These are phyloP conservation scores for Fusarium brevicatenulatum DNA, from an alignment of 2,329 filamentous ascomycete species.

Conservation along the genomic window DNA sequence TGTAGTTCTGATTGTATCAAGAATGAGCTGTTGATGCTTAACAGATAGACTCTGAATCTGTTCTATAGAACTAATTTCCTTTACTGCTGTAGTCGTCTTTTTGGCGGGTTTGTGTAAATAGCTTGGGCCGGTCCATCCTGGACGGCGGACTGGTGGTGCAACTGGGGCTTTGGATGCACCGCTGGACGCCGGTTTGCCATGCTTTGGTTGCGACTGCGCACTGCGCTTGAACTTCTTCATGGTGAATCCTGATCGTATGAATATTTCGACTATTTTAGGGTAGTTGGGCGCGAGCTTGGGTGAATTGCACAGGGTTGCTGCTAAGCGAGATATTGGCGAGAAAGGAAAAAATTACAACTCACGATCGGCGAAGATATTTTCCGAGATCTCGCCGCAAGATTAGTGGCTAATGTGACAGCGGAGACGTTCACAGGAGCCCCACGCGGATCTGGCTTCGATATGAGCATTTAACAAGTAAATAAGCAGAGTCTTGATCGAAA, in stretches of 20 bases:
- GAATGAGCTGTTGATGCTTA: conserved; percentile 6
- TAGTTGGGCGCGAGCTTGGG: background rate
- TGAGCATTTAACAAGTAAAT: background rate
- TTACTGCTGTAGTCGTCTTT: background rate
- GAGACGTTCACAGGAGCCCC: background rate
- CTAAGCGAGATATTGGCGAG: background rate
- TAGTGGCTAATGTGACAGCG: background rate
- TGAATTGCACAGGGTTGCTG: background rate
- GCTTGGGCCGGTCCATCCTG: conserved; percentile 13
- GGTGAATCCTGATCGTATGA: fast-evolving
- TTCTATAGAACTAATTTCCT: background rate
- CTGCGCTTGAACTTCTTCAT: conserved; percentile 13
- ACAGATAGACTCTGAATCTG: background rate
- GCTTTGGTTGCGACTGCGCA: conserved; percentile 18
- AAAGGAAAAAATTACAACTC: no score
- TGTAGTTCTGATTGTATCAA: conserved; percentile 11
- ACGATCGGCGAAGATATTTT: conserved; percentile 2
- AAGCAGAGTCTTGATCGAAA: background rate
- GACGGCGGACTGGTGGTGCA: conserved; percentile 7
- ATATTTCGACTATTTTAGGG: background rate
- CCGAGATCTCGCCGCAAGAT: background rate
- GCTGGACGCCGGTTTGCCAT: background rate
- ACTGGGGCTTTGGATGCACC: conserved; percentile 11
- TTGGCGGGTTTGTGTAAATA: conserved; percentile 13
- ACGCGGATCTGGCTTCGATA: no score